A percentile compares a stretch with the other conserved stretches of the same genome.
Evolutionary conservation across 2,329 filamentous ascomycete species (phyloP).

Genomic region (Ceratocystis smalleyi): DNA sequence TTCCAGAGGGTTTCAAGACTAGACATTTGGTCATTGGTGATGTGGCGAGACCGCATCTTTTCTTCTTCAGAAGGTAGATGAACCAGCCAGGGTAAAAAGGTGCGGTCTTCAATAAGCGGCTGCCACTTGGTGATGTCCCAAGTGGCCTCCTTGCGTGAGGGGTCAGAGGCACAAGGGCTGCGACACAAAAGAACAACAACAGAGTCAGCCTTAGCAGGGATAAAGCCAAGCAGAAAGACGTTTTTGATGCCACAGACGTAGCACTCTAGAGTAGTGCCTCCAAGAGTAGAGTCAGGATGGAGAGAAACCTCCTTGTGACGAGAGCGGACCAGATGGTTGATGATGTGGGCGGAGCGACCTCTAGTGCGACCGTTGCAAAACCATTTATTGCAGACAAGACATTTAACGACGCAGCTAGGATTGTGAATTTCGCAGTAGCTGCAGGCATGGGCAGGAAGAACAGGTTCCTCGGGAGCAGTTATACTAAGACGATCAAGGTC

Average conservation of each 20-base stretch:
- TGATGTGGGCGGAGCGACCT: slow-evolving; percentile 90
- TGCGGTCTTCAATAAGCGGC: slow-evolving; percentile 89
- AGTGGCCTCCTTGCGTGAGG: slow-evolving; percentile 97
- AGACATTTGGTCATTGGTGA: slow-evolving; percentile 87
- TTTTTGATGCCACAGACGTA: slow-evolving; percentile 99
- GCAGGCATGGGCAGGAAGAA: slow-evolving; percentile 88
- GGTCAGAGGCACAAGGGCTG: slow-evolving; percentile 85
- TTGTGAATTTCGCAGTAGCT: slow-evolving; percentile 97
- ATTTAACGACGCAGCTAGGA: slow-evolving; percentile 88
- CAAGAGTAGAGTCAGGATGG: slow-evolving; percentile 80
- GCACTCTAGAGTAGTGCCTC: slow-evolving; percentile 92
- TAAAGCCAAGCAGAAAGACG: slow-evolving; percentile 92
- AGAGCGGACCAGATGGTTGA: slow-evolving; percentile 93
- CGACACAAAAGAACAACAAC: slow-evolving; percentile 94
- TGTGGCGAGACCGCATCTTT: slow-evolving; percentile 82
- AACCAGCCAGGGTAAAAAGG: slow-evolving; percentile 89
- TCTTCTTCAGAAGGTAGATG: slow-evolving; percentile 79
- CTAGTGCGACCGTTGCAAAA: slow-evolving; percentile 97
- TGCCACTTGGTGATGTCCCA: slow-evolving; percentile 99
- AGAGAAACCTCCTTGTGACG: slow-evolving; percentile 98
- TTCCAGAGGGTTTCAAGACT: slow-evolving; percentile 99
- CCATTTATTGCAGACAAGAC: slow-evolving; percentile 91
- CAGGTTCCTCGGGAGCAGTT: slow-evolving; percentile 54
- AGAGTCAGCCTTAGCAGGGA: slow-evolving; percentile 94
- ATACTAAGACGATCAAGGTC: slow-evolving; percentile 51